phyloP scores from a whole-genome alignment of 306 rosid species.

The Aeschynomene evenia region DNA sequence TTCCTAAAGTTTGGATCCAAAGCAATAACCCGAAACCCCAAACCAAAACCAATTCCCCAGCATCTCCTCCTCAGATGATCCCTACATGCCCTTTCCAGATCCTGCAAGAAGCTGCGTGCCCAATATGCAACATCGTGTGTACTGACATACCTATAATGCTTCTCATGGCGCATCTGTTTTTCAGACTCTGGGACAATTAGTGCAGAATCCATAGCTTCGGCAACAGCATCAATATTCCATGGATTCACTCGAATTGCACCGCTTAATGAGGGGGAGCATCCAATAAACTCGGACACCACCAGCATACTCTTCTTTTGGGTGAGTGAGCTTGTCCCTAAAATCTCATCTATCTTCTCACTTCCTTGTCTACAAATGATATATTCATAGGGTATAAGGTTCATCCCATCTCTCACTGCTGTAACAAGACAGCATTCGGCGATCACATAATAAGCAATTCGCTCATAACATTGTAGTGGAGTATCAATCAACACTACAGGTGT shows the following conservation, averaged over 20 bases:
- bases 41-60: conserved; percentile 93
- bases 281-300: conserved; percentile 84
- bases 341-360: conserved; percentile 65
- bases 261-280: conserved; percentile 89
- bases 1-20: conserved; percentile 85
- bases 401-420: conserved; percentile 92
- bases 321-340: conserved; percentile 46
- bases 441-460: conserved; percentile 75
- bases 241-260: conserved; percentile 92
- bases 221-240: conserved; percentile 87
- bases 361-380: conserved; percentile 84
- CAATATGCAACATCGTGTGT: conserved; percentile 92
- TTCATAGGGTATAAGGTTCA: conserved; percentile 92
- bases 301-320: conserved; percentile 72
- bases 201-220: conserved; percentile 91
- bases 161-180: conserved; percentile 83
- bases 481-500: conserved; percentile 77
- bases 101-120: conserved; percentile 90
- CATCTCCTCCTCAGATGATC: conserved; percentile 84
- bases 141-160: conserved; percentile 82
- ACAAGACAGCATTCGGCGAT: conserved; percentile 90
- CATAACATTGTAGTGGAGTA: conserved; percentile 68
- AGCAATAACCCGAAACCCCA: conserved; percentile 85
- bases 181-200: conserved; percentile 58
- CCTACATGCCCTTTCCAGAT: conserved; percentile 78